Evolutionary conservation across 192 early-diverging fungal genomes (phyloP).

Genomic region (Backusella macrospora): DNA sequence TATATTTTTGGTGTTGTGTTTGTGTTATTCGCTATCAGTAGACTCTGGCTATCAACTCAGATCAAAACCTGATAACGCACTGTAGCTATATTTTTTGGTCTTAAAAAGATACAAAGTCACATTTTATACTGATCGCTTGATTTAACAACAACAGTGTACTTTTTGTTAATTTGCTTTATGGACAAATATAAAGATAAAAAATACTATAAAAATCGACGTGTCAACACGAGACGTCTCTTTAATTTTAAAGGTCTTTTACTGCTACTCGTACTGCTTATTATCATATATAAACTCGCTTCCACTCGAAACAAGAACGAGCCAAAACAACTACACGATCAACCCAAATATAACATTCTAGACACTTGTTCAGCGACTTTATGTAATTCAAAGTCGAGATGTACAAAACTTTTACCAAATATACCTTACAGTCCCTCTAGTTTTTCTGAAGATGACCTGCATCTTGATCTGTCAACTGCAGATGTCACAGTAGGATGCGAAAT

Average conservation of each 20-base stretch:
- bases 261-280: background rate
- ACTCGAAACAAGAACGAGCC: background rate
- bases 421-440: slow-evolving; percentile 12
- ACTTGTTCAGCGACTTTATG: slow-evolving; percentile 25
- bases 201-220: slow-evolving; percentile 11
- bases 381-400: slow-evolving; percentile 28
- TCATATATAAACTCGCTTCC: background rate
- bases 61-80: too few species aligned
- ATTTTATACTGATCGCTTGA: too few species aligned
- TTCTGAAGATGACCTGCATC: slow-evolving; percentile 20
- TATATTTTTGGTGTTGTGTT: background rate
- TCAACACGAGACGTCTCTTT: background rate
- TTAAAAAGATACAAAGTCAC: too few species aligned
- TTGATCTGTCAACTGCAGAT: slow-evolving; percentile 28
- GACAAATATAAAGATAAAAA: slow-evolving; percentile 9
- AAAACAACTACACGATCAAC: slow-evolving; percentile 19
- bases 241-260: background rate
- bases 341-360: slow-evolving; percentile 1
- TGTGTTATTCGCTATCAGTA: too few species aligned
- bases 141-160: background rate
- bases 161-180: background rate
- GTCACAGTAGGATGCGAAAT: slow-evolving; percentile 24
- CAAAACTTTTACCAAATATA: slow-evolving; percentile 19
- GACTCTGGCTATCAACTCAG: too few species aligned
- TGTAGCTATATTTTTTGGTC: too few species aligned